A percentile compares a stretch with the other conserved stretches of the same genome.
phyloP scores from a whole-genome alignment of 2,329 filamentous ascomycete genomes.

The Fusarium robinianum region DNA sequence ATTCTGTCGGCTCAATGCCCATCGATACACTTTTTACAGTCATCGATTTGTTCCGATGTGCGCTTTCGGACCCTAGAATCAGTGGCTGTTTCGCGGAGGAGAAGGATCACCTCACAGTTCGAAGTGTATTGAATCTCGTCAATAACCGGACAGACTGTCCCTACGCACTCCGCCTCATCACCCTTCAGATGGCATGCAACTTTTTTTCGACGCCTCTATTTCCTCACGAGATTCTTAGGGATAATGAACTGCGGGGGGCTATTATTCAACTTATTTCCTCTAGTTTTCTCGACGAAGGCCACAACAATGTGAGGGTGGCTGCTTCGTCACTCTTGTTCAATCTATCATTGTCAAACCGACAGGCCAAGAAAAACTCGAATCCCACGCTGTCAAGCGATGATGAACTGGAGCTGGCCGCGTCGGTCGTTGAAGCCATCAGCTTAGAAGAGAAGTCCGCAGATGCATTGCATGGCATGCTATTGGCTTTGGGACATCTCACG shows the following conservation, averaged over 20 bases:
- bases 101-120: constrained; percentile 63
- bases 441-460: constrained; percentile 67
- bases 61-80: constrained; percentile 76
- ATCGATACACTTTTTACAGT: constrained; percentile 74
- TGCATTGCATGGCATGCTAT: constrained; percentile 74
- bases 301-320: constrained; percentile 76
- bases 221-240: constrained; percentile 62
- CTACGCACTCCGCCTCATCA: constrained; percentile 82
- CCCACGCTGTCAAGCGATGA: constrained; percentile 68
- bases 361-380: constrained; percentile 59
- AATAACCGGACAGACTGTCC: constrained; percentile 64
- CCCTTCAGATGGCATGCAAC: constrained; percentile 83
- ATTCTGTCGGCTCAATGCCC: constrained; percentile 60
- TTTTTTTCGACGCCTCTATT: constrained; percentile 79
- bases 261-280: constrained; percentile 73
- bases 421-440: constrained; percentile 72
- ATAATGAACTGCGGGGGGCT: constrained; percentile 56
- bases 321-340: constrained; percentile 87
- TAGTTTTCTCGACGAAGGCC: constrained; percentile 76
- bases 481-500: constrained; percentile 75
- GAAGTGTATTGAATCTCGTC: constrained; percentile 63
- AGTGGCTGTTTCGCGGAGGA: constrained; percentile 86
- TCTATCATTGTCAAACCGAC: constrained; percentile 71
- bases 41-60: constrained; percentile 81
- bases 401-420: constrained; percentile 81